These are phyloP conservation scores for Monilinia vaccinii-corymbosi DNA, from an alignment of 2,329 filamentous ascomycete species.

Conservation along the genomic window DNA sequence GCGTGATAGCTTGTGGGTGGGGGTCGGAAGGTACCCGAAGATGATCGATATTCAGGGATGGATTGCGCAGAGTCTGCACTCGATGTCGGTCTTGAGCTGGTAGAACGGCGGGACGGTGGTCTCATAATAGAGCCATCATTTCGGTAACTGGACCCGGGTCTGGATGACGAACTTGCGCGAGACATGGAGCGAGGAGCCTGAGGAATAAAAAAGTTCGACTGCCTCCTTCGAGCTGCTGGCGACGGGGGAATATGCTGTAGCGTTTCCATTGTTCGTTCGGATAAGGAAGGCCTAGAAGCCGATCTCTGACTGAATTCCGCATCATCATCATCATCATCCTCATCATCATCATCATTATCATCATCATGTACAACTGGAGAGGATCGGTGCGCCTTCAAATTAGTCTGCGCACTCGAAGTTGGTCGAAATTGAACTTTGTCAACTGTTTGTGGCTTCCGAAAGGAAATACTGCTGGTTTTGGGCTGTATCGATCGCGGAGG, in stretches of 20 bases:
- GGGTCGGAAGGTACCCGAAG: conserved; percentile 36
- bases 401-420: conserved; percentile 10
- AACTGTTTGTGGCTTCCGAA: conserved; percentile 12
- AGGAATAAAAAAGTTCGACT: conserved; percentile 64
- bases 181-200: conserved; percentile 47
- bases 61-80: conserved; percentile 37
- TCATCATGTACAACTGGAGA: conserved; percentile 6
- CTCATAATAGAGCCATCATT: conserved; percentile 47
- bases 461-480: conserved; percentile 18
- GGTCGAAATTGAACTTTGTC: neutral
- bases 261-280: conserved; percentile 80
- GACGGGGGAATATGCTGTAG: conserved; percentile 70
- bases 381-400: conserved; percentile 5
- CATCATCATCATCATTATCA: too few relatives aligned
- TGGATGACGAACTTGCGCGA: conserved; percentile 17
- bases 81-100: conserved; percentile 45
- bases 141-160: conserved; percentile 47
- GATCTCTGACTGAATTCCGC: neutral
- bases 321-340: neutral
- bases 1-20: conserved; percentile 35
- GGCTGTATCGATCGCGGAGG: conserved; percentile 9
- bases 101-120: conserved; percentile 39
- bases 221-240: conserved; percentile 56
- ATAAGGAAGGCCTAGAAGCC: conserved; percentile 47
- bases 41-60: conserved; percentile 36